Evolutionary conservation across 257 asterid species (phyloP).

Genomic region (Nicotiana sylvestris): DNA sequence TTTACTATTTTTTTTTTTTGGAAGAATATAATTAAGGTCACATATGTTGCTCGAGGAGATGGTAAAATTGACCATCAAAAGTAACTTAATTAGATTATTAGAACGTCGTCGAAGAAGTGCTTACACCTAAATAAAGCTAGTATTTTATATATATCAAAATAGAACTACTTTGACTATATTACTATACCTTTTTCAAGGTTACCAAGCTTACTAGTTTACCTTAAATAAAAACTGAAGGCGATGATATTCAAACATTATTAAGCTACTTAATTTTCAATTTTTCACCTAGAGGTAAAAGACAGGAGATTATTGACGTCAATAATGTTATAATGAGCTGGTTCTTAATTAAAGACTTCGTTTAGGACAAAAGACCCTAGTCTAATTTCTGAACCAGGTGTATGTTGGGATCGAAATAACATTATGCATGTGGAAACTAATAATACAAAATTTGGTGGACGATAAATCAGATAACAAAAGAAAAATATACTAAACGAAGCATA

Average conservation of each 20-base stretch:
- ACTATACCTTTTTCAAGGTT: not conserved
- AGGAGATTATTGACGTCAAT: not conserved
- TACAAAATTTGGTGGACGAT: too few relatives aligned
- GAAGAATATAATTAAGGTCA: too few relatives aligned
- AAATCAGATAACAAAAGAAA: too few relatives aligned
- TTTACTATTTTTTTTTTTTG: too few relatives aligned
- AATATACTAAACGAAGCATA: too few relatives aligned
- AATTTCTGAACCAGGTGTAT: not conserved
- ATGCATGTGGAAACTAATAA: too few relatives aligned
- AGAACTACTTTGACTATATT: not conserved
- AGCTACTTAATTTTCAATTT: too few relatives aligned
- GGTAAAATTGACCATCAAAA: not conserved
- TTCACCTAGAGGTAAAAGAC: not conserved
- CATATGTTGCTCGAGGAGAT: not conserved
- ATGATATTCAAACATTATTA: too few relatives aligned
- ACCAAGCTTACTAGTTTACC: not conserved
- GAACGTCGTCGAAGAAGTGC: not conserved
- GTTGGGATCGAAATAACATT: too few relatives aligned
- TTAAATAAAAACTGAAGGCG: too few relatives aligned
- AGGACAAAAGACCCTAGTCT: not conserved
- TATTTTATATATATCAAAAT: not conserved
- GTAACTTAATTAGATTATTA: not conserved
- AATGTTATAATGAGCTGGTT: not conserved
- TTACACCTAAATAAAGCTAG: not conserved
- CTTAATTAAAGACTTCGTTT: not conserved